These are phyloP conservation scores for Saturnispora dispora DNA, from an alignment of 805 yeast genomes.

Conservation along the genomic window DNA sequence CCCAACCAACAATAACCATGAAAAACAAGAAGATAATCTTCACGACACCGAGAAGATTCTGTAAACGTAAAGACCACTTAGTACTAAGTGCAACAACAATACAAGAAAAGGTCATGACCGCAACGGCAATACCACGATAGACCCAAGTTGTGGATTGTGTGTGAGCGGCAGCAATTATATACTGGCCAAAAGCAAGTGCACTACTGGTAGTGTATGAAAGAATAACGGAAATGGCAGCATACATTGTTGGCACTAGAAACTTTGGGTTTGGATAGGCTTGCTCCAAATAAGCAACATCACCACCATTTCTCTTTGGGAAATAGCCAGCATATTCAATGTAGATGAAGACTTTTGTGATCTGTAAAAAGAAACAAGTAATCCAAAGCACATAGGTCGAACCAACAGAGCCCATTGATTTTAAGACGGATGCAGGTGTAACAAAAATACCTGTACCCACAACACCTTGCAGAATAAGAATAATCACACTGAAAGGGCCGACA, in stretches of 20 bases:
- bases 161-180: slow-evolving; percentile 66
- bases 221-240: slow-evolving; percentile 63
- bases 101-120: slow-evolving; percentile 62
- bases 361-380: neutral
- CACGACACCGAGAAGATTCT: slow-evolving; percentile 58
- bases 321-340: slow-evolving; percentile 35
- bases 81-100: slow-evolving; percentile 54
- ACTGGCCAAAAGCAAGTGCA: slow-evolving; percentile 60
- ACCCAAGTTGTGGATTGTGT: slow-evolving; percentile 64
- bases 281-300: slow-evolving; percentile 76
- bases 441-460: slow-evolving; percentile 73
- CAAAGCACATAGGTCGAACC: neutral
- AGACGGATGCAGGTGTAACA: slow-evolving; percentile 55
- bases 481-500: slow-evolving; percentile 35
- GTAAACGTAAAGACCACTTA: slow-evolving; percentile 57
- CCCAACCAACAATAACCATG: slow-evolving; percentile 75
- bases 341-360: neutral
- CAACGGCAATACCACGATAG: slow-evolving; percentile 68
- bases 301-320: slow-evolving; percentile 58
- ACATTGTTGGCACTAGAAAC: slow-evolving; percentile 55
- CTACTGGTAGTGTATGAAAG: slow-evolving; percentile 70
- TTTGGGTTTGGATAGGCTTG: slow-evolving; percentile 59
- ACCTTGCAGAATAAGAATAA: slow-evolving; percentile 57
- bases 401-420: slow-evolving; percentile 7
- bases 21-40: slow-evolving; percentile 63